Evolutionary conservation across 352 stramenopile species (phyloP), one percentile per base, ranked within the genome.

Genomic region (Phytophthora foliorum): DNA sequence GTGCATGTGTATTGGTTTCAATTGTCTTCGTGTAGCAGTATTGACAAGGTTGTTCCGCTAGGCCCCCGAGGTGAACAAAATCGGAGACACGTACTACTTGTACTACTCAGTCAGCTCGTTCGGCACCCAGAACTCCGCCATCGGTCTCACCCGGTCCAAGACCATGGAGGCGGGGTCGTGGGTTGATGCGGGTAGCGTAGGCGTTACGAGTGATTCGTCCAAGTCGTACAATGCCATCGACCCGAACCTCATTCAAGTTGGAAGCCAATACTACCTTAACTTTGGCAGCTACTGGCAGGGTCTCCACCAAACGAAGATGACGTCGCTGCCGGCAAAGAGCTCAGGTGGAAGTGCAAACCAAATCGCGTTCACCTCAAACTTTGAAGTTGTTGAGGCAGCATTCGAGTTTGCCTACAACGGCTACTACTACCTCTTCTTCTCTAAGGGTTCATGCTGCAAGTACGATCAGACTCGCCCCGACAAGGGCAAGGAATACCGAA

Each of bases 191-290:
- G 75, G 78, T 4, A 75, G 71, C 11, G 69, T 70, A 3, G 79
- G 77, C n/a, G 44, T 85, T 25, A 54, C 55, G 27, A 88, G 77
- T 49, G 60, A 69, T 25, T 39, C 56, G 17, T 69, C 66, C 25
- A 85, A 79, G 49, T 49, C 63, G 14, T 88, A 85, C 79, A 88
- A 88, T 59, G 79, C 74, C 14, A 88, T 88, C n/a, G 79, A 87
- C 56, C 67, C 75, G 29, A 84, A 84, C 49, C 45, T 87, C 16
- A 48, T 87, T 49, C 31, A 74, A 25, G 75, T 74, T 1, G 74
- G 66, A 36, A 67, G 41, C 25, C 57, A 73, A n/a, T 67, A 79
- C 50, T 84, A 80, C 62, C 60, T 87, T 48, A 81, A 77, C 16
- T 84, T 87, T 44, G 78, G 78, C 14, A 84, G 75, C 62, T 76